Percentiles rank a stretch among this genome's conserved stretches.
phyloP scores from a whole-genome alignment of 306 rosid species.

The Cucurbita moschata region DNA sequence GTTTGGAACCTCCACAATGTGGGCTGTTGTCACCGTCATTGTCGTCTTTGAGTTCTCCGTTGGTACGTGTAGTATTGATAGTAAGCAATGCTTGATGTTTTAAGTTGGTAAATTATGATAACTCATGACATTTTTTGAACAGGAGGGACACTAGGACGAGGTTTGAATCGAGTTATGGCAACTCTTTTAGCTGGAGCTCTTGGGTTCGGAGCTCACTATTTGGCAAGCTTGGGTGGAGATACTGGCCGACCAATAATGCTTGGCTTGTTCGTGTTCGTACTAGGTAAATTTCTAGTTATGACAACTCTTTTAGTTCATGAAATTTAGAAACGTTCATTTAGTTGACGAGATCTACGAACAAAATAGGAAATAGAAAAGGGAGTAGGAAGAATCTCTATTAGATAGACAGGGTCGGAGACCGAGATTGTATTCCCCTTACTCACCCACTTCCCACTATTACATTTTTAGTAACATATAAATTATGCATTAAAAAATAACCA shows the following conservation, averaged over 20 bases:
- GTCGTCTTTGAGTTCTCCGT: background rate
- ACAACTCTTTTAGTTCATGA: too few species aligned
- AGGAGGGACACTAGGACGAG: constrained; percentile 71
- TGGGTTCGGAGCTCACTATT: constrained; percentile 65
- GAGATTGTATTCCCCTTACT: too few species aligned
- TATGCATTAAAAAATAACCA: too few species aligned
- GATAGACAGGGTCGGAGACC: too few species aligned
- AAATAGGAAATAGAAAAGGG: too few species aligned
- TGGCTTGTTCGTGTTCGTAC: constrained; percentile 57
- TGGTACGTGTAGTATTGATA: background rate
- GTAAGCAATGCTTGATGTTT: too few species aligned
- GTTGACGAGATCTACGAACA: too few species aligned
- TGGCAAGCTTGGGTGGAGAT: constrained; percentile 42
- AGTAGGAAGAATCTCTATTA: too few species aligned
- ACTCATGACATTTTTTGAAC: constrained; percentile 20
- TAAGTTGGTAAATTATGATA: background rate
- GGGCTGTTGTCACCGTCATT: constrained; percentile 53
- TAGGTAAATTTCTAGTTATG: constrained; percentile 22
- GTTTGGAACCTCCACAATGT: constrained; percentile 70
- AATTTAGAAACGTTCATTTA: too few species aligned
- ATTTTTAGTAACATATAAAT: too few species aligned
- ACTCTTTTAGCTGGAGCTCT: constrained; percentile 68
- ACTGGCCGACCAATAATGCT: constrained; percentile 48
- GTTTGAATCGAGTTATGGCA: constrained; percentile 68
- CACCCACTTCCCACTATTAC: too few species aligned